Base-by-base conservation (phyloP, 805 yeast species). In the Metschnikowia hibisci region DNA sequence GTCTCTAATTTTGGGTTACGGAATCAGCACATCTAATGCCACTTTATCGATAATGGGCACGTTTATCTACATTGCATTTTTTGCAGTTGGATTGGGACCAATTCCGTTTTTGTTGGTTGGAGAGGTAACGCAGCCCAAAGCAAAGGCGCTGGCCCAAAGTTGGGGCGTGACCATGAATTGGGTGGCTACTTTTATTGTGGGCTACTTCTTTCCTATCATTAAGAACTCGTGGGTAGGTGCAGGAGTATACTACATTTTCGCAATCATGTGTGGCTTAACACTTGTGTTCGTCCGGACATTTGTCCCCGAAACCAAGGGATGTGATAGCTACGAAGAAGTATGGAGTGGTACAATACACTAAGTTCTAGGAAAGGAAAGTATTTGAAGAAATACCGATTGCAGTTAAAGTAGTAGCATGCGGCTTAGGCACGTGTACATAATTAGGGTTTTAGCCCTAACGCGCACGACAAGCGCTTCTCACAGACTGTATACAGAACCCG, bases 71-170 rank as follows among this genome's bases (percentile, higher is more conserved):
- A 89, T 91, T 38, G 80, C 84, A 0, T 77, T 88, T 22, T 93
- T 91, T 69, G 98, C 97, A 0, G 67, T 85, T 27, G 99, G 99
- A 0, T 62, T 89, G 48, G 99, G 99, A 0, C 99, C 99, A 6
- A 89, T 93, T 42, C 99, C 99, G 32, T 91, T 93, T 66, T 66
- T 91, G 52, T 65, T 90, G 41, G 82, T 91, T 9, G 79, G 95
- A 6, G 98, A 93, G 60, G 81, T 91, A n/a, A 84, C 95, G 0
- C 95, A 89, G 47, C 66, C 76, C 2, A 79, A 81, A 46, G 91
- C 91, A 2, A 81, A 81, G 44, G 90, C 90, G 2, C 71, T 81
- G 34, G 97, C 98, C 0, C 99, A 93, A 64, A 83, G 96, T 59
- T 84, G 87, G 72, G 98, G 96, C 10, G 88, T 93, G 0, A 78